These are phyloP conservation scores for Tricholoma matsutake DNA, from an alignment of 768 basidiomycete species.

Conservation along the genomic window DNA sequence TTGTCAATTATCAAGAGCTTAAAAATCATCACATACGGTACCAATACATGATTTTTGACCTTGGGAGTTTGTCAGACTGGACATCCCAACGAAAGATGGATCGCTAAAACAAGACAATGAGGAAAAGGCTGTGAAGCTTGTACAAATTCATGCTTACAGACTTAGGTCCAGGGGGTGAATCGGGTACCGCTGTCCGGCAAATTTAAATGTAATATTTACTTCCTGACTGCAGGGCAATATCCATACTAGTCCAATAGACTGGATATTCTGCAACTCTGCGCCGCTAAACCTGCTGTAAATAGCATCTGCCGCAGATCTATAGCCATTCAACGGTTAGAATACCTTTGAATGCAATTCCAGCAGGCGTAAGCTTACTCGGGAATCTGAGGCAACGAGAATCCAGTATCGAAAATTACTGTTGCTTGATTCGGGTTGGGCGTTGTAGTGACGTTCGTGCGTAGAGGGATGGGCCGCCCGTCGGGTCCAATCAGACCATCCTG, in stretches of 20 bases:
- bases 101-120: constrained; percentile 17
- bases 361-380: constrained; percentile 37
- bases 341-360: neutral
- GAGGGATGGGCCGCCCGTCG: constrained; percentile 46
- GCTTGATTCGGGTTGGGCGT: constrained; percentile 42
- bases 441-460: constrained; percentile 44
- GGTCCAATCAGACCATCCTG: constrained; percentile 60
- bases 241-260: constrained; percentile 48
- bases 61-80: constrained; percentile 26
- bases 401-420: constrained; percentile 66
- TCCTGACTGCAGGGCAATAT: constrained; percentile 59
- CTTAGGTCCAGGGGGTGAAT: constrained; percentile 67
- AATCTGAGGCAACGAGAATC: constrained; percentile 66
- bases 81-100: constrained; percentile 30
- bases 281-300: constrained; percentile 57
- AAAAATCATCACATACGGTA: constrained; percentile 28
- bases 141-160: constrained; percentile 34
- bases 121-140: neutral
- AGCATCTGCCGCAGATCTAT: constrained; percentile 50
- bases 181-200: constrained; percentile 53
- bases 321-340: neutral
- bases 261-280: constrained; percentile 43
- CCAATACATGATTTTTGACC: constrained; percentile 38
- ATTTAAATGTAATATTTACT: constrained; percentile 63
- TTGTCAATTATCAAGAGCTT: neutral